Base-by-base conservation (phyloP, 2,329 filamentous ascomycete genomes). In the Beauveria pseudobassiana region DNA sequence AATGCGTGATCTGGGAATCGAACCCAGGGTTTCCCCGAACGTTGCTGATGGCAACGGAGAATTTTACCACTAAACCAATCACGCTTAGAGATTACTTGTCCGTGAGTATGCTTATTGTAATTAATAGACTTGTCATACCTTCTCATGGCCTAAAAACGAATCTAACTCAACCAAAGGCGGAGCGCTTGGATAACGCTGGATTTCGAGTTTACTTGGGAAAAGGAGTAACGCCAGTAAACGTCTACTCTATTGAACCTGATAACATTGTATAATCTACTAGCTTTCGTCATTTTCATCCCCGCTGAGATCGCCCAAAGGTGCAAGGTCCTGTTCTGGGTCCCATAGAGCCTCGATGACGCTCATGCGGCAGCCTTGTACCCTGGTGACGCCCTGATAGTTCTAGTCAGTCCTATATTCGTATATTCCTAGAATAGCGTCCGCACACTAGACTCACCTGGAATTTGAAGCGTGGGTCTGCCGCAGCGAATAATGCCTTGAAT, bases 261-360 rank as follows among this genome's bases (percentile, higher is more conserved):
- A 14, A 16, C 5, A 38, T 38, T 38, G 34, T 26, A 26, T 26
- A 22, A 22, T 26, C 14, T 24, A 38, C 12, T 38, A 38, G 16
- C 14, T 38, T 14, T 24, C 6, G 45, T 48, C 45, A 26, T 22
- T 16, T 48, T 26, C 49, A 38, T n/a, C 34, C 3, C 10, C 18
- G n/a, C 20, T 54, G 22, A 57, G 48, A 28, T 43, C 34, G 28
- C n/a, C 5, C 18, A 3, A 22, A 16, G 22, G 8, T 42, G 16
- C 20, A n/a, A 22, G 24, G n/a, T 49, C 45, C 18, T 60, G 30
- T 58, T 61, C 49, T 22, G 71, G 74, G 54, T 73, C 69, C 79
- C 79, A 81, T 20, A 80, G 74, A 10, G 78, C 79, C 64, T 81
- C 79, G 22, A 81, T 69, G 24, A 81, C 71, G 55, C 77, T 78